These are phyloP conservation scores for Dendrobium nobile DNA, from an alignment of 106 monocot genomes.

Conservation along the genomic window DNA sequence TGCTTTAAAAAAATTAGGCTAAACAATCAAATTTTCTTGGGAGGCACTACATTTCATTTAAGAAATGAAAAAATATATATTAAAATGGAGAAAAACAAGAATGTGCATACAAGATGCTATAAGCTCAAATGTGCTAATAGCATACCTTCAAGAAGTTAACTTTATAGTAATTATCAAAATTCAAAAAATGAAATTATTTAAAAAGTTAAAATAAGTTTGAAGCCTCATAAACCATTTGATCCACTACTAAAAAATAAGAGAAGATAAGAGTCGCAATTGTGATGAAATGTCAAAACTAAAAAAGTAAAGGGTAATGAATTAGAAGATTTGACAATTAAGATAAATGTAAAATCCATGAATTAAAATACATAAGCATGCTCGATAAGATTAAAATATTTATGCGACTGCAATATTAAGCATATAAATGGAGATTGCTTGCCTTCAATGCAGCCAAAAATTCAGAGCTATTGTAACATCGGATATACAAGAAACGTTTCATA, in stretches of 20 bases:
- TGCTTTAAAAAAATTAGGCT: no score
- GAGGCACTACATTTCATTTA: no score
- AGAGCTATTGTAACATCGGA: constrained; percentile 65
- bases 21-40: no score
- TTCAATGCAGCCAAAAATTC: constrained; percentile 84
- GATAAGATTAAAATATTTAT: background rate
- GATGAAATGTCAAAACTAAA: background rate
- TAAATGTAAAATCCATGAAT: background rate
- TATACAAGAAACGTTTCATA: constrained; percentile 92
- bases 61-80: no score
- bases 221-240: background rate
- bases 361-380: background rate
- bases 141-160: no score
- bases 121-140: no score
- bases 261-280: background rate
- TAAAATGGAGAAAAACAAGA: no score
- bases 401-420: background rate
- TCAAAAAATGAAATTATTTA: no score
- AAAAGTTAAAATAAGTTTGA: no score
- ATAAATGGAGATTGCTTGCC: constrained; percentile 32
- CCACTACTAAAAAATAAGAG: background rate
- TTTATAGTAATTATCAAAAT: no score
- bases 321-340: background rate
- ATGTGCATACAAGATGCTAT: no score
- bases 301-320: background rate